Percentiles rank a stretch among this genome's conserved stretches.
Conservation (phyloP, 2,329 filamentous ascomycete species). For the Phyllosticta citrichinensis region DNA sequence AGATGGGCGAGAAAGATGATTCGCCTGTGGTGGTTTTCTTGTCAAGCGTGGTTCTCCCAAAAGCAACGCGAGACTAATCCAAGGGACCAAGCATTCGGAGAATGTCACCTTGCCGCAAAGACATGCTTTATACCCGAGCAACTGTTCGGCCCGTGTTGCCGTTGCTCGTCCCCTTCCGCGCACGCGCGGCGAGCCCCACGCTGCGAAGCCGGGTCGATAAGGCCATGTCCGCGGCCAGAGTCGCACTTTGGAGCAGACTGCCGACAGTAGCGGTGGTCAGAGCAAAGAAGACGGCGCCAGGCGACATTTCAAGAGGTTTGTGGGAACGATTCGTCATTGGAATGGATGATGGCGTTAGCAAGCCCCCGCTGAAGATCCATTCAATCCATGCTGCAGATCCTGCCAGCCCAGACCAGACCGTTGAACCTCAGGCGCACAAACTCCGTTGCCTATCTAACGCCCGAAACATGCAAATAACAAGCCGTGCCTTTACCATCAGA, state of each 20-base stretch:
- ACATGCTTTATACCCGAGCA: background rate
- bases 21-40: background rate
- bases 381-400: background rate
- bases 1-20: background rate
- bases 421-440: background rate
- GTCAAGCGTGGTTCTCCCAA: background rate
- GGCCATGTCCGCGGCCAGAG: background rate
- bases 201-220: background rate
- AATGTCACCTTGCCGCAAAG: background rate
- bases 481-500: background rate
- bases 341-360: conserved; percentile 3
- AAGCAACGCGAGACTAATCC: background rate
- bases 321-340: background rate
- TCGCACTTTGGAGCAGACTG: background rate
- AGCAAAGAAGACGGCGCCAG: background rate
- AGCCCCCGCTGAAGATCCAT: background rate
- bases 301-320: background rate
- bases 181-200: background rate
- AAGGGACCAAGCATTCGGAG: background rate
- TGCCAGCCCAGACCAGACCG: background rate
- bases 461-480: conserved; percentile 3
- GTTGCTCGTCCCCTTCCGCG: background rate
- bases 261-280: background rate
- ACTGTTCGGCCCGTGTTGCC: background rate
- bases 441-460: background rate